Evolutionary conservation across 2,329 filamentous ascomycete species (phyloP), one percentile per base, ranked within the genome.

Genomic region (Hypoxylon rubiginosum): DNA sequence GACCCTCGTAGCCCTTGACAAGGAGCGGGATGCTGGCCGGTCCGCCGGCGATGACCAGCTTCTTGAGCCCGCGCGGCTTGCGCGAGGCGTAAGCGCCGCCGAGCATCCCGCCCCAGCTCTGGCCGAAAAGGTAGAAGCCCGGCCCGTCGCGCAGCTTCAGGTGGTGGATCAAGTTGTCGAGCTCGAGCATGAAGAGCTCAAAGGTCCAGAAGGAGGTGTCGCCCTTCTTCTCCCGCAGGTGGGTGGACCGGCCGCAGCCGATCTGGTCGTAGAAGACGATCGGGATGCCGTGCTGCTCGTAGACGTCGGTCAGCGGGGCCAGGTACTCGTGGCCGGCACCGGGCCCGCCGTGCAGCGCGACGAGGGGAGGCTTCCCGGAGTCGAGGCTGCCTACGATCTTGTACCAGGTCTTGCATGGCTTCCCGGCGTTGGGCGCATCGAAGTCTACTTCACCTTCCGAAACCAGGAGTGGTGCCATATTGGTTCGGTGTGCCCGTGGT

Each of bases 221-320:
- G 9, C 80, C 79, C 10, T 74, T 74, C 58, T 80, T 82, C 48
- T 82, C 79, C 0, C 68, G 78, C n/a, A 85, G 75, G 56, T 80
- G 83, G 0, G 84, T 86, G 13, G 79, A 83, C 15, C 73, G 70
- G 17, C 82, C 84, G 62, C 80, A 81, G 36, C 84, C 84, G 58
- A 85, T 73, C 64, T 86, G 84, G 66, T 86, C 84, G 73, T 86
- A 86, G 68, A 85, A 78, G 45, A 86, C 43, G 5, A 58, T 15
- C 5, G 55, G 55, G 59, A 58, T 8, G 10, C 11, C 13, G 45
- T 58, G 46, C 17, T 41, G 15, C n/a, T 39, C 7, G 34, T 21
- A 17, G 9, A 58, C 39, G 19, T 58, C 55, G 1, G 19, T 24
- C 17, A 58, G 13, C 45, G 55, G 26, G 11, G 30, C 30, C 19